Evolutionary conservation across 2,329 filamentous ascomycete genomes (phyloP).

Genomic region (Paracamarosporium sp.): DNA sequence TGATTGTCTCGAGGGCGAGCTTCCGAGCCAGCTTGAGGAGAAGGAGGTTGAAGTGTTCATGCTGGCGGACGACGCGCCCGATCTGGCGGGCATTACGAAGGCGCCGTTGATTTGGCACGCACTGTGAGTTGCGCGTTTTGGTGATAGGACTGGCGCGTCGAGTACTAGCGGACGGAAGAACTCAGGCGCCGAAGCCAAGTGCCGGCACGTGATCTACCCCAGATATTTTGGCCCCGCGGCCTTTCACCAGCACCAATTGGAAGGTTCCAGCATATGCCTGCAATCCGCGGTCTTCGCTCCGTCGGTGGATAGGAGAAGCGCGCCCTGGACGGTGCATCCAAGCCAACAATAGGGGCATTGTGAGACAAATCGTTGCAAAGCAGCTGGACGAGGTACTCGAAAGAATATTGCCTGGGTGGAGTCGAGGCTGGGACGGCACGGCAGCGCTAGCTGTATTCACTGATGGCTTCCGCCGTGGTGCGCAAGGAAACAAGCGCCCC

Average conservation of each 20-base stretch:
- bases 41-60: slow-evolving; percentile 43
- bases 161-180: slow-evolving; percentile 8
- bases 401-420: too few species aligned
- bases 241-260: too few species aligned
- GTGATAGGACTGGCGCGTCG: slow-evolving; percentile 27
- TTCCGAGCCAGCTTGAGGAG: slow-evolving; percentile 37
- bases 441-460: not conserved
- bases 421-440: slow-evolving; percentile 2
- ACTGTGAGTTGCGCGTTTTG: slow-evolving; percentile 9
- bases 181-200: slow-evolving; percentile 14
- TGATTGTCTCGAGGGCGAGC: slow-evolving; percentile 41
- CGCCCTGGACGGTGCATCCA: not conserved
- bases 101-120: slow-evolving; percentile 5
- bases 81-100: slow-evolving; percentile 37
- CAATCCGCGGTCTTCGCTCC: not conserved
- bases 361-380: not conserved
- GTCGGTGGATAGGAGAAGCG: too few species aligned
- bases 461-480: not conserved
- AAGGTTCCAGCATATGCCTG: too few species aligned
- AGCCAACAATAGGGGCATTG: not conserved
- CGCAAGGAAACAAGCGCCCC: slow-evolving; percentile 1
- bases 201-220: slow-evolving; percentile 4
- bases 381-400: too few species aligned
- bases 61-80: slow-evolving; percentile 40
- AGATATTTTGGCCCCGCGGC: slow-evolving; percentile 1